Conservation (phyloP, 305 asterid genomes). For the Ajuga reptans region DNA sequence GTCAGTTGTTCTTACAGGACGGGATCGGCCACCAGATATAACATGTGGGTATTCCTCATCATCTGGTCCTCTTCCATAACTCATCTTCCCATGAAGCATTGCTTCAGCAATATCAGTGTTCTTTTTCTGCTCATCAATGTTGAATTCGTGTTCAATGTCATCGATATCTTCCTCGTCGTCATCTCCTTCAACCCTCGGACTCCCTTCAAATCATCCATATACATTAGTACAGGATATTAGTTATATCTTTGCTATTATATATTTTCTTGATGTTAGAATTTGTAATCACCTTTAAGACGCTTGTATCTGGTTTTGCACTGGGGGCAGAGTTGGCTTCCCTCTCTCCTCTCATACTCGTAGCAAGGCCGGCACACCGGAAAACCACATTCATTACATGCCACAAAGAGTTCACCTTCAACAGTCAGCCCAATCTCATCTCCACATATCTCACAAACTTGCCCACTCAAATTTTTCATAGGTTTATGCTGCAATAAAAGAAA, state of each 20-base stretch:
- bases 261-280: neutral
- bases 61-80: constrained; percentile 90
- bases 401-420: constrained; percentile 85
- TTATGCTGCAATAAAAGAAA: constrained; percentile 54
- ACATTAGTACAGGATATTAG: neutral
- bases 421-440: constrained; percentile 90
- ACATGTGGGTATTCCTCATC: constrained; percentile 81
- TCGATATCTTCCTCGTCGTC: constrained; percentile 95
- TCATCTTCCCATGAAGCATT: constrained; percentile 98
- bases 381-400: constrained; percentile 95
- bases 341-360: constrained; percentile 96
- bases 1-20: constrained; percentile 41
- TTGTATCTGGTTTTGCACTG: constrained; percentile 95
- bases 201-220: constrained; percentile 41
- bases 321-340: constrained; percentile 86
- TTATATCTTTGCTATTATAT: neutral
- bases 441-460: constrained; percentile 96
- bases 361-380: constrained; percentile 95
- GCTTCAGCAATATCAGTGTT: constrained; percentile 73
- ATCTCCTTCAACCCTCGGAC: constrained; percentile 95
- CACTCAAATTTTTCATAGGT: constrained; percentile 75
- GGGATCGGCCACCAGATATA: constrained; percentile 69
- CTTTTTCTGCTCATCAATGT: constrained; percentile 56
- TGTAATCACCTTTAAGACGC: constrained; percentile 65
- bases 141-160: constrained; percentile 93